Percentiles rank a stretch among this genome's conserved stretches.
Conservation (phyloP, 495 filamentous ascomycete genomes). For the Hapsidospora chrysogenum region DNA sequence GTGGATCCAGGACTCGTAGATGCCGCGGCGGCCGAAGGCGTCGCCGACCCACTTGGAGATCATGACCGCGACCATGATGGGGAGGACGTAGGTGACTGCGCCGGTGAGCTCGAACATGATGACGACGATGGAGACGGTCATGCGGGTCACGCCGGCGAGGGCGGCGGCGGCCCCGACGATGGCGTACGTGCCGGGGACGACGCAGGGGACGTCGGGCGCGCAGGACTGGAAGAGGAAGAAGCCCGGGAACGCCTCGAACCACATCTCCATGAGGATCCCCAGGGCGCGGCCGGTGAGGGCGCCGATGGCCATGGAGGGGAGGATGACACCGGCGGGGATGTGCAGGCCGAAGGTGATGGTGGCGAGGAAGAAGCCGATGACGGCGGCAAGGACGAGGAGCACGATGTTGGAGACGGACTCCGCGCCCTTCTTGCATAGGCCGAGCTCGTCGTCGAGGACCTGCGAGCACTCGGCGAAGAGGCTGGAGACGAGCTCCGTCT, state of each 20-base stretch:
- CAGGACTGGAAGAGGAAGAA: constrained; percentile 67
- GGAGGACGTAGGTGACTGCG: constrained; percentile 87
- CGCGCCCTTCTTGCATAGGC: constrained; percentile 65
- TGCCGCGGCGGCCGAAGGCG: constrained; percentile 82
- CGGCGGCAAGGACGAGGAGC: constrained; percentile 60
- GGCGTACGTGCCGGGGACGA: constrained; percentile 89
- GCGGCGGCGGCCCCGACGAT: constrained; percentile 95
- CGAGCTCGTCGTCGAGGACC: constrained; percentile 63
- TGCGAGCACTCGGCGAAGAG: constrained; percentile 83
- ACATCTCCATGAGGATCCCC: constrained; percentile 76
- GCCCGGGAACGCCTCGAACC: constrained; percentile 62
- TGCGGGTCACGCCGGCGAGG: constrained; percentile 88
- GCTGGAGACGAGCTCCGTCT: constrained; percentile 78
- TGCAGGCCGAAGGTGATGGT: constrained; percentile 90
- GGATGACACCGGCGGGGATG: constrained; percentile 88
- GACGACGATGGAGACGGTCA: constrained; percentile 93
- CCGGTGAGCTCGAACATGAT: constrained; percentile 99
- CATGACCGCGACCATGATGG: constrained; percentile 99
- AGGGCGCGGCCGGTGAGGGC: constrained; percentile 83
- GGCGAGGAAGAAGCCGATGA: constrained; percentile 73
- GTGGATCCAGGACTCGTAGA: constrained; percentile 96
- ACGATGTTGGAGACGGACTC: constrained; percentile 58
- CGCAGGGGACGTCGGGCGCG: constrained; percentile 75
- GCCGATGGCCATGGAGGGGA: constrained; percentile 95
- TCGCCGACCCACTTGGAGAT: constrained; percentile 96